Percentiles rank a stretch among this genome's conserved stretches.
Evolutionary conservation across 139 green algal species (phyloP).

Genomic region (Tetraselmis chui): DNA sequence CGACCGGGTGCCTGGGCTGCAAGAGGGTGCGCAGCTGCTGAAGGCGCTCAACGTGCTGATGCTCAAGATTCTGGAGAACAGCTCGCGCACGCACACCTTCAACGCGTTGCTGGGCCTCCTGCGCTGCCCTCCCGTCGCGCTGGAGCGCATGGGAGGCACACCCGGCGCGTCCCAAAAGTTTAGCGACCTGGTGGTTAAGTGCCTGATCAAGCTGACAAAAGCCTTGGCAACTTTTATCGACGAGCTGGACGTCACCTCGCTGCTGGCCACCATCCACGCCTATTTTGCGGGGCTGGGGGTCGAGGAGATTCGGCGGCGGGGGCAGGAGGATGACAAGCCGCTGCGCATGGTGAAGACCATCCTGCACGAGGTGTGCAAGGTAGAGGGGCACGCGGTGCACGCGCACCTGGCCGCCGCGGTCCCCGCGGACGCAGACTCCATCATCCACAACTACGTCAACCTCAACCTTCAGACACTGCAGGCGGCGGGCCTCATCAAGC

Average conservation of each 20-base stretch:
- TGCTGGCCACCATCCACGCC: slow-evolving; percentile 79
- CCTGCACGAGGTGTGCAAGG: slow-evolving; percentile 85
- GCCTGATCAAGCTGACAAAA: slow-evolving; percentile 95
- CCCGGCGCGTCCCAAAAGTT: slow-evolving; percentile 42
- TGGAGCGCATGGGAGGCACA: slow-evolving; percentile 10
- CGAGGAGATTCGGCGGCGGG: slow-evolving; percentile 78
- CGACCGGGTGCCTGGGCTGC: slow-evolving; percentile 35
- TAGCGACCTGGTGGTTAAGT: slow-evolving; percentile 89
- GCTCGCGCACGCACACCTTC: slow-evolving; percentile 56
- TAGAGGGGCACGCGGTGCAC: slow-evolving; percentile 34
- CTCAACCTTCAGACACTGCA: slow-evolving; percentile 76
- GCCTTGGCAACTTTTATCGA: slow-evolving; percentile 25
- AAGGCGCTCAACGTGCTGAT: slow-evolving; percentile 40
- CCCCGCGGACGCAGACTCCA: slow-evolving; percentile 28
- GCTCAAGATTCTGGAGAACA: slow-evolving; percentile 33
- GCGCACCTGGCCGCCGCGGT: slow-evolving; percentile 30
- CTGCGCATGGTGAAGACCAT: slow-evolving; percentile 96
- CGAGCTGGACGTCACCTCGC: slow-evolving; percentile 55
- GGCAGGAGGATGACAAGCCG: slow-evolving; percentile 81
- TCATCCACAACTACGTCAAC: slow-evolving; percentile 91
- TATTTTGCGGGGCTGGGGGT: slow-evolving; percentile 83
- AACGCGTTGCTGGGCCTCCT: slow-evolving; percentile 69
- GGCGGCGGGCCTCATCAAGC: slow-evolving; percentile 13
- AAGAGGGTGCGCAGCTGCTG: slow-evolving; percentile 50
- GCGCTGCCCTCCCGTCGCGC: slow-evolving; percentile 26